These are phyloP conservation scores for Irpex sp. DNA, from an alignment of 1,284 basidiomycete genomes.

Conservation along the genomic window DNA sequence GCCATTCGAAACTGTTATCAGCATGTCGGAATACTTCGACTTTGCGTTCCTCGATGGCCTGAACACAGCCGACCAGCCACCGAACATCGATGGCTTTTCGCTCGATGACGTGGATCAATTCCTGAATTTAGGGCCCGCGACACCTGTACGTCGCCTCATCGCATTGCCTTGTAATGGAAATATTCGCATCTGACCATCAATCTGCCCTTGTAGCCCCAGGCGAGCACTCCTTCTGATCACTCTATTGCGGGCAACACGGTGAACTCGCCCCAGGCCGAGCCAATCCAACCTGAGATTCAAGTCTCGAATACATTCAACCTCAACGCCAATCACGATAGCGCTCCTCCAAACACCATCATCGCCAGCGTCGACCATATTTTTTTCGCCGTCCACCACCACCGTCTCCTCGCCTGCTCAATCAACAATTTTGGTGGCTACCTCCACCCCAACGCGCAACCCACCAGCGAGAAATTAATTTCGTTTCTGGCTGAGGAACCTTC, in stretches of 20 bases:
- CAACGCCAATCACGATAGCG: background rate
- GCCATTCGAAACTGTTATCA: background rate
- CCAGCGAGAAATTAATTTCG: background rate
- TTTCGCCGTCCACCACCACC: background rate
- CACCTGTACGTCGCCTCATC: background rate
- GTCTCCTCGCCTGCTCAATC: background rate
- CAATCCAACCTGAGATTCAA: background rate
- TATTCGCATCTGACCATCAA: background rate
- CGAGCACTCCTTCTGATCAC: background rate
- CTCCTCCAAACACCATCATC: background rate
- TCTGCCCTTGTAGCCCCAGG: background rate
- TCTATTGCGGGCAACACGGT: background rate
- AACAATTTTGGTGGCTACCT: background rate
- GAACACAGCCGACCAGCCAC: background rate
- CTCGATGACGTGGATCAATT: background rate
- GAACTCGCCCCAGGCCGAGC: background rate
- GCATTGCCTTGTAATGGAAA: background rate
- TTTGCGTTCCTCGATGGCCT: background rate
- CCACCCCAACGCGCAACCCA: background rate
- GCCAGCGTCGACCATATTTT: background rate
- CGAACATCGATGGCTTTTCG: background rate
- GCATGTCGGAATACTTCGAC: background rate
- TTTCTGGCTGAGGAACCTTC: constrained; percentile 27
- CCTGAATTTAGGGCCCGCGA: background rate
- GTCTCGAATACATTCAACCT: background rate